phyloP scores from a whole-genome alignment of 2,329 filamentous ascomycete species.

The Neopestalotiopsis sp. region DNA sequence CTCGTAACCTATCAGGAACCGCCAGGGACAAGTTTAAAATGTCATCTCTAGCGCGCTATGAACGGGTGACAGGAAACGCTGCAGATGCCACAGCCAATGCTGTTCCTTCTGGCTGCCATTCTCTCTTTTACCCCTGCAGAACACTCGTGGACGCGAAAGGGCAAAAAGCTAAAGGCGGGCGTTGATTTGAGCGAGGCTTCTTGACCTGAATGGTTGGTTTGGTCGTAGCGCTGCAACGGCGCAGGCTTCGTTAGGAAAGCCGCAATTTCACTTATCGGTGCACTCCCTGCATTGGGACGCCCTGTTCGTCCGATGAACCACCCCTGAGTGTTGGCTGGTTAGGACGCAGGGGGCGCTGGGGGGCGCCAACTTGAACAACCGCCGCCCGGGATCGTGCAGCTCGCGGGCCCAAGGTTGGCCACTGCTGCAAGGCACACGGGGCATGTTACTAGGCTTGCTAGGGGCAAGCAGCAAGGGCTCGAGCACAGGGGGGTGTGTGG shows the following conservation, averaged over 20 bases:
- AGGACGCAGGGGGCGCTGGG: neutral
- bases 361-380: neutral
- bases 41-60: neutral
- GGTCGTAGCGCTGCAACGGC: conserved; percentile 23
- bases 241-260: conserved; percentile 26
- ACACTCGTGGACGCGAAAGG: neutral
- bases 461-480: neutral
- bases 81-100: neutral
- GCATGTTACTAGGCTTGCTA: too few species aligned
- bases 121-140: neutral
- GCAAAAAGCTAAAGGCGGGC: neutral
- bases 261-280: conserved; percentile 34
- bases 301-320: conserved; percentile 4
- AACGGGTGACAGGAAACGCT: neutral
- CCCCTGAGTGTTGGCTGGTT: neutral
- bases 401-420: neutral
- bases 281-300: conserved; percentile 10
- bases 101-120: neutral
- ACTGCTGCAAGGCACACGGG: conserved; percentile 14
- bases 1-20: neutral
- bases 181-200: neutral
- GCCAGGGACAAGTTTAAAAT: neutral
- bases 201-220: conserved; percentile 25
- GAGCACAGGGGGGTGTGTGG: neutral
- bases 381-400: conserved; percentile 3